phyloP scores from a whole-genome alignment of 805 yeast species.

The Myxozyma nipponensis region DNA sequence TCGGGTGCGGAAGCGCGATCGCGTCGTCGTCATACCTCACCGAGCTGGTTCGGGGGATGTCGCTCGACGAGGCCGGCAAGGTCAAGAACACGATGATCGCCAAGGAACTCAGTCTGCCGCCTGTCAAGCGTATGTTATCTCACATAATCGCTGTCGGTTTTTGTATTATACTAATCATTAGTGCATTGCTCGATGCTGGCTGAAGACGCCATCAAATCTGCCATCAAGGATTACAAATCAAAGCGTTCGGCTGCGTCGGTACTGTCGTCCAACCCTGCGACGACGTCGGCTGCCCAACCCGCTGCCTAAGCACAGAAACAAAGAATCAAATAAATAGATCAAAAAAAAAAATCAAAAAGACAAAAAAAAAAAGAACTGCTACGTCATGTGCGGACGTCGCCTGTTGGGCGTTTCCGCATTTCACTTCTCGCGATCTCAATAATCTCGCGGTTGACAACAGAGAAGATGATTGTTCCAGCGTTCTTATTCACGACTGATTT shows the following conservation, averaged over 20 bases:
- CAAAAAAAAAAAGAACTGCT: slow-evolving; percentile 9
- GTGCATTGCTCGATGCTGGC: slow-evolving; percentile 98
- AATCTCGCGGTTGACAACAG: too few relatives aligned
- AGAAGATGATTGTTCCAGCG: too few relatives aligned
- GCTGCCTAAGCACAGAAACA: slow-evolving; percentile 1
- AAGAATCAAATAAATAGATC: neutral
- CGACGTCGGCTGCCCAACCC: slow-evolving; percentile 1
- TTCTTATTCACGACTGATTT: too few relatives aligned
- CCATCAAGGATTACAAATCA: slow-evolving; percentile 88
- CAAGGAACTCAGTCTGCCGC: slow-evolving; percentile 89
- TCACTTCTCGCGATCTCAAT: too few relatives aligned
- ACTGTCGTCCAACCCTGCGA: slow-evolving; percentile 3
- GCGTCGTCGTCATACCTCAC: slow-evolving; percentile 95
- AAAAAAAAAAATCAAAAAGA: slow-evolving; percentile 2
- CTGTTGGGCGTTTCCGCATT: too few relatives aligned
- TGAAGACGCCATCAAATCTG: slow-evolving; percentile 96
- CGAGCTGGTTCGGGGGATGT: slow-evolving; percentile 90
- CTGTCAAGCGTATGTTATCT: slow-evolving; percentile 58
- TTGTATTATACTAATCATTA: neutral
- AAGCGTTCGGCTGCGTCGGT: slow-evolving; percentile 55
- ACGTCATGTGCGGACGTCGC: too few relatives aligned
- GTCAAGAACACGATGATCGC: slow-evolving; percentile 94
- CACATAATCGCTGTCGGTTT: neutral
- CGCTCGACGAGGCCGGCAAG: slow-evolving; percentile 86
- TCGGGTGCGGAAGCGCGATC: slow-evolving; percentile 98